Percentiles rank a stretch among this genome's conserved stretches.
phyloP scores from a whole-genome alignment of 2,329 filamentous ascomycete species.

The Biscogniauxia mediterranea region DNA sequence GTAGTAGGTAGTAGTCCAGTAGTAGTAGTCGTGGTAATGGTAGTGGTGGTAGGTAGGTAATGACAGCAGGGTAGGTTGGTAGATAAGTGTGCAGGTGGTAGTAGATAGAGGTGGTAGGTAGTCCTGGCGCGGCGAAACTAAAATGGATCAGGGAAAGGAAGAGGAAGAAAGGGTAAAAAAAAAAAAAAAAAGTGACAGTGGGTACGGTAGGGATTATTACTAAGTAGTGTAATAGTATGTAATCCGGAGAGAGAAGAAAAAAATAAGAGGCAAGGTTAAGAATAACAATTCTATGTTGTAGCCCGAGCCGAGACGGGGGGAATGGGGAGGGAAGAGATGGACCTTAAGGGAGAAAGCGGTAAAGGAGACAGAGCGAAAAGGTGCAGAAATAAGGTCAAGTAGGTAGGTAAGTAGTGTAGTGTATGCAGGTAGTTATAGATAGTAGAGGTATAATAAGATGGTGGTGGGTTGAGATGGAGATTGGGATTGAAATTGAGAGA shows the following conservation, averaged over 20 bases:
- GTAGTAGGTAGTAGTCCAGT: background rate
- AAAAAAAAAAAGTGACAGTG: background rate
- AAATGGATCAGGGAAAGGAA: background rate
- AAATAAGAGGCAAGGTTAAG: too few species aligned
- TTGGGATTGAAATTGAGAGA: constrained; percentile 2
- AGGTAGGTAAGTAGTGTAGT: background rate
- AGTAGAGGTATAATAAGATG: background rate
- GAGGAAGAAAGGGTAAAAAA: too few species aligned
- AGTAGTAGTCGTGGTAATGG: background rate
- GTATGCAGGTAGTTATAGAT: background rate
- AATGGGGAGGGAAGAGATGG: too few species aligned
- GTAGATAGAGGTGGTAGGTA: background rate
- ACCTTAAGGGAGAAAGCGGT: background rate
- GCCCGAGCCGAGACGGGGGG: background rate
- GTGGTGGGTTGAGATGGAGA: background rate
- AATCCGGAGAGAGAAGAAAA: too few species aligned
- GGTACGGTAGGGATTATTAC: background rate
- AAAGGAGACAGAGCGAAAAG: background rate
- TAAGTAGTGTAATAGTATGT: too few species aligned
- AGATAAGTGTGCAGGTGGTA: background rate
- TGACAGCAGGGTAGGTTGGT: too few species aligned
- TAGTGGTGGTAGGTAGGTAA: background rate
- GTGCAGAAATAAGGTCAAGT: background rate
- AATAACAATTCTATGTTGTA: background rate
- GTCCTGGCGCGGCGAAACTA: background rate